Evolutionary conservation across 140 eudicot genomes (phyloP).

Genomic region (Flaveria floridana): DNA sequence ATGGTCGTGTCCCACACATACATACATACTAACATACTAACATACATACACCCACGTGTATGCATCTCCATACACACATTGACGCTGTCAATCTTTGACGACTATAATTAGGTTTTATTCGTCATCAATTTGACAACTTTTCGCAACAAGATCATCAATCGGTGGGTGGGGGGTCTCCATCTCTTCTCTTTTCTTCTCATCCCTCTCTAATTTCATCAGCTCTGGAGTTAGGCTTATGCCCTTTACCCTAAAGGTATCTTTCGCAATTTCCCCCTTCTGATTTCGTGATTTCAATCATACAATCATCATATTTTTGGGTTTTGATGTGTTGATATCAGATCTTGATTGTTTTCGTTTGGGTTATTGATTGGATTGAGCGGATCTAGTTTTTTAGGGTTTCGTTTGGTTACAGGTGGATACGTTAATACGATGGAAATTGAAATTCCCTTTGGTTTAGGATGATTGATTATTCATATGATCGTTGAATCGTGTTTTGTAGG

Average conservation of each 20-base stretch:
- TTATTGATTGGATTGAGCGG: constrained; percentile 13
- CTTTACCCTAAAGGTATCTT: constrained; percentile 57
- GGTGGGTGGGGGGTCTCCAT: constrained; percentile 34
- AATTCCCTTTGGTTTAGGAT: too few relatives aligned
- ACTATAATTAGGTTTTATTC: constrained; percentile 33
- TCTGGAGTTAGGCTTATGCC: constrained; percentile 75
- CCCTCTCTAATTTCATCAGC: constrained; percentile 24
- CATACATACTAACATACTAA: too few relatives aligned
- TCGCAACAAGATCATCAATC: constrained; percentile 13
- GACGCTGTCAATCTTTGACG: constrained; percentile 23
- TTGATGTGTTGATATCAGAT: constrained; percentile 28
- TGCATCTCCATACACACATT: background rate
- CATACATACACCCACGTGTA: constrained; percentile 23
- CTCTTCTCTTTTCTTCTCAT: constrained; percentile 29
- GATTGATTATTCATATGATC: too few relatives aligned
- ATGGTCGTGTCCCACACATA: constrained; percentile 18
- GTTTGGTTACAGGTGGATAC: background rate
- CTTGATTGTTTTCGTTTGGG: constrained; percentile 24
- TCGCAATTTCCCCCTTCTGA: background rate
- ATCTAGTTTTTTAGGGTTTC: constrained; percentile 33
- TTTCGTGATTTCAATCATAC: background rate
- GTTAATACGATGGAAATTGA: too few relatives aligned
- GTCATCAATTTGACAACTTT: constrained; percentile 15
- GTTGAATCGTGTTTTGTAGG: too few relatives aligned
- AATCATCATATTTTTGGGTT: background rate